Evolutionary conservation across 768 basidiomycete species (phyloP).

Genomic region (Agrocybe praecox): DNA sequence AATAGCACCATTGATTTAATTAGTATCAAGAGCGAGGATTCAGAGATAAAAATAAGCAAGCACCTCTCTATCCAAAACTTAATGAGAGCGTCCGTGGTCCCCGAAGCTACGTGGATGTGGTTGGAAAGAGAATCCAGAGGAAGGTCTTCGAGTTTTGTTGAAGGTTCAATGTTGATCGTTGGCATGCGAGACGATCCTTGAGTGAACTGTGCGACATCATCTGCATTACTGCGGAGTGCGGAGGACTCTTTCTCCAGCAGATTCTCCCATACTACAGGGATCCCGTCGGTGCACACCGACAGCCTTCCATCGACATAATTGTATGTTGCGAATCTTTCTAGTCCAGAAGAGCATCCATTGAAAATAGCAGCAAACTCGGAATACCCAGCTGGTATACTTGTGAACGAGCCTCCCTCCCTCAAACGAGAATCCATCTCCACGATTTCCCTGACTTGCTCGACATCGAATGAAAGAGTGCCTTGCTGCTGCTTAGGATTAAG

Average conservation of each 20-base stretch:
- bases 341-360: slow-evolving; percentile 17
- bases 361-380: slow-evolving; percentile 15
- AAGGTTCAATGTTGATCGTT: background rate
- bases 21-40: background rate
- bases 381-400: slow-evolving; percentile 20
- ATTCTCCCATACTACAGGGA: slow-evolving; percentile 18
- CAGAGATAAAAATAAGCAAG: background rate
- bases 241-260: slow-evolving; percentile 18
- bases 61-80: slow-evolving; percentile 21
- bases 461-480: slow-evolving; percentile 16
- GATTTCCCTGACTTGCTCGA: slow-evolving; percentile 20
- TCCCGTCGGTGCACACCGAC: slow-evolving; percentile 12
- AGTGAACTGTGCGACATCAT: background rate
- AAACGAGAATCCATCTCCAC: slow-evolving; percentile 19
- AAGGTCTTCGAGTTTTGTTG: slow-evolving; percentile 1
- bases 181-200: background rate
- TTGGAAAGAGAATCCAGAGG: slow-evolving; percentile 9
- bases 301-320: slow-evolving; percentile 9
- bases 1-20: background rate
- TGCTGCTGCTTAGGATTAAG: slow-evolving; percentile 14
- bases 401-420: slow-evolving; percentile 9
- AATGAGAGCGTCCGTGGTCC: slow-evolving; percentile 18
- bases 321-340: slow-evolving; percentile 20
- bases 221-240: slow-evolving; percentile 2
- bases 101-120: slow-evolving; percentile 12